Conservation (phyloP, 2,329 filamentous ascomycete species). For the Hypomyces rosellus region DNA sequence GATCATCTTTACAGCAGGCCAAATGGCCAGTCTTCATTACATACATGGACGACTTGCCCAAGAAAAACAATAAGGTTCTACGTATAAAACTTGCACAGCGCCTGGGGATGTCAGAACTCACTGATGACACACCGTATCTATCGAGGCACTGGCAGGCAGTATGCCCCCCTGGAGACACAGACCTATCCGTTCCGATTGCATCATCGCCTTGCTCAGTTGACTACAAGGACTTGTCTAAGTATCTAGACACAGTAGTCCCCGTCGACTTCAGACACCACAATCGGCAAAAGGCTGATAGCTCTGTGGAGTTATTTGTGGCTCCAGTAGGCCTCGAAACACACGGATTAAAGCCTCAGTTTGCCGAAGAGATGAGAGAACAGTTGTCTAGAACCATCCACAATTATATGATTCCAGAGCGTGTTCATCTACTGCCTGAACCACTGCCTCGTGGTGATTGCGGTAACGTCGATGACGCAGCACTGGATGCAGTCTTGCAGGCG, state of each 20-base stretch:
- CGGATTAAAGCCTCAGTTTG: slow-evolving; percentile 1
- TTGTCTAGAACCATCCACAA: slow-evolving; percentile 19
- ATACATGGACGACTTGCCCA: slow-evolving; percentile 51
- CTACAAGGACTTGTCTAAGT: slow-evolving; percentile 18
- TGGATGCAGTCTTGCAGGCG: slow-evolving; percentile 27
- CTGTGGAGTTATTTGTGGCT: slow-evolving; percentile 18
- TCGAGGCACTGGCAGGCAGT: slow-evolving; percentile 43
- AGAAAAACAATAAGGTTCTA: slow-evolving; percentile 52
- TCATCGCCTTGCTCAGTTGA: slow-evolving; percentile 29
- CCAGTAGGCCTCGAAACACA: slow-evolving; percentile 11
- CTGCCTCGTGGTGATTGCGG: slow-evolving; percentile 28
- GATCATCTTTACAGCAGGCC: slow-evolving; percentile 41
- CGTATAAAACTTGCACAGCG: slow-evolving; percentile 47
- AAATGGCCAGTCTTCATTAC: slow-evolving; percentile 47
- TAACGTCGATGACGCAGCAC: slow-evolving; percentile 26
- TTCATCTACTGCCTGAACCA: slow-evolving; percentile 27
- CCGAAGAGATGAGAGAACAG: slow-evolving; percentile 13
- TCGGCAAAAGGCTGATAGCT: slow-evolving; percentile 5
- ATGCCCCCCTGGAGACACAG: slow-evolving; percentile 43
- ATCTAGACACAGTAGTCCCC: slow-evolving; percentile 17
- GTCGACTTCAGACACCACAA: slow-evolving; percentile 14
- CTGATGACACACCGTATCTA: slow-evolving; percentile 37
- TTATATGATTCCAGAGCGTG: slow-evolving; percentile 33
- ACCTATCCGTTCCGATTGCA: slow-evolving; percentile 35
- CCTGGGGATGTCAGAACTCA: slow-evolving; percentile 37